phyloP scores from a whole-genome alignment of 176 grass and related monocot genomes.

The Avena atlantica region DNA sequence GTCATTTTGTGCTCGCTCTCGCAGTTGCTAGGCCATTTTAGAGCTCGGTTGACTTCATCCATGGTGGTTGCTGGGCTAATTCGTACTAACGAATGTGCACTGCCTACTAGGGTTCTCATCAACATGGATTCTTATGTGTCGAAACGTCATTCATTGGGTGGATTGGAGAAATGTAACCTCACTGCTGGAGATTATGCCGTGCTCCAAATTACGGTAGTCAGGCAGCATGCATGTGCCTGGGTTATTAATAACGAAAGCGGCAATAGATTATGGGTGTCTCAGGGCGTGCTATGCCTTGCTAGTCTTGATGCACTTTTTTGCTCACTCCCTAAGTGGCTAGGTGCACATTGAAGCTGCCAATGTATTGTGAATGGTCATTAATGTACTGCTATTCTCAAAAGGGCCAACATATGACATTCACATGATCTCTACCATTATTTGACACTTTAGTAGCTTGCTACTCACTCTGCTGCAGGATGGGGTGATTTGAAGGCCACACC shows the following conservation, averaged over 20 bases:
- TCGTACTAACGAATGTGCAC: not conserved
- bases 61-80: not conserved
- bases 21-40: not conserved
- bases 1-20: not conserved
- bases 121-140: not conserved
- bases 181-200: not conserved
- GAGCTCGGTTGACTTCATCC: constrained; percentile 10
- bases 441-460: constrained; percentile 2
- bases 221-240: not conserved
- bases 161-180: constrained; percentile 13
- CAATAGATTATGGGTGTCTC: constrained; percentile 5
- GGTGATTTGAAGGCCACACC: not conserved
- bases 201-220: not conserved
- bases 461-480: not conserved
- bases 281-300: not conserved
- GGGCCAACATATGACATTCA: not conserved
- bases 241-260: constrained; percentile 1
- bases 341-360: constrained; percentile 3
- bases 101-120: not conserved
- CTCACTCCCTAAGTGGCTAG: not conserved
- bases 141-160: not conserved
- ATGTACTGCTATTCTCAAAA: not conserved
- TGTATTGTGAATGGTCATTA: not conserved
- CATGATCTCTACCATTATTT: constrained; percentile 11
- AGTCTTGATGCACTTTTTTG: constrained; percentile 20